Conservation (phyloP, 495 filamentous ascomycete genomes). For the Zalerion maritima region DNA sequence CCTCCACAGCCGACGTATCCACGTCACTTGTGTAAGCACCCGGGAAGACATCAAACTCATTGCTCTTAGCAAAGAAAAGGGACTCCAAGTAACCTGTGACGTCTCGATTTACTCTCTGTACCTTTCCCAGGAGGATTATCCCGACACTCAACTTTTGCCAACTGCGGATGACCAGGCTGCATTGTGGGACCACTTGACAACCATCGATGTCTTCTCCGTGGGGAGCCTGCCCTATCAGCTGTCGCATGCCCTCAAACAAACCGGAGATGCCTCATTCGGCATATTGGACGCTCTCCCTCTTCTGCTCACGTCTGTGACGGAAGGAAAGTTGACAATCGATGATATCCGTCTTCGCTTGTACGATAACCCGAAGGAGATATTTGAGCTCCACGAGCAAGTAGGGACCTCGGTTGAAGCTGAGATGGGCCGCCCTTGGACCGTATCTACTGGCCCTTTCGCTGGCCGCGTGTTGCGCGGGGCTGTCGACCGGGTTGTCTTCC, state of each 20-base stretch:
- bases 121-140: constrained; percentile 59
- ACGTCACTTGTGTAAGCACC: constrained; percentile 68
- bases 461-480: constrained; percentile 57
- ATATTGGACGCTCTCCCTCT: constrained; percentile 66
- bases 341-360: constrained; percentile 58
- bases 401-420: constrained; percentile 64
- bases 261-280: constrained; percentile 40
- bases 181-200: constrained; percentile 62
- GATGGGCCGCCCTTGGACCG: constrained; percentile 49
- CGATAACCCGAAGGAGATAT: constrained; percentile 73
- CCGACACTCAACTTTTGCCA: constrained; percentile 52
- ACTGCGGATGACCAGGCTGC: constrained; percentile 58
- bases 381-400: constrained; percentile 72
- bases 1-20: constrained; percentile 70
- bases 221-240: constrained; percentile 74
- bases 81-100: constrained; percentile 72
- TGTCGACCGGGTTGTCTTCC: constrained; percentile 67
- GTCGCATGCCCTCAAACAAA: constrained; percentile 39
- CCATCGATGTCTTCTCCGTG: constrained; percentile 73
- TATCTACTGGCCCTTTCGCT: constrained; percentile 47
- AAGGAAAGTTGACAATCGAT: constrained; percentile 60
- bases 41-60: constrained; percentile 75
- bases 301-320: constrained; percentile 61
- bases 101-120: constrained; percentile 73
- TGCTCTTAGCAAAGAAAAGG: constrained; percentile 68